A percentile compares a stretch with the other conserved stretches of the same genome.
These are phyloP conservation scores for Neoscytalidium dimidiatum DNA, from an alignment of 2,329 filamentous ascomycete species.

Conservation along the genomic window DNA sequence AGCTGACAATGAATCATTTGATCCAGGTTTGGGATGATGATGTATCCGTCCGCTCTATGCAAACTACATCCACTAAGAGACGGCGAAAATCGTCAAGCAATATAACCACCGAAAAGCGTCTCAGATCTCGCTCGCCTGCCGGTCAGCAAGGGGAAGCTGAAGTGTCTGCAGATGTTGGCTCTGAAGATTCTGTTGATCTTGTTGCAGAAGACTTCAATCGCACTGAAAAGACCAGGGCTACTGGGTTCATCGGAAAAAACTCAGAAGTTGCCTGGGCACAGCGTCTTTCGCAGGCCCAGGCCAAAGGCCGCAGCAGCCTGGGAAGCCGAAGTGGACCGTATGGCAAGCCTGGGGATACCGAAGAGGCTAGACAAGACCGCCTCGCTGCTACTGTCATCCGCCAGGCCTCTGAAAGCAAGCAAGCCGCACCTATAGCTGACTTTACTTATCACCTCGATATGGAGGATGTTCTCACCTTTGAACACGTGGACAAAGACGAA, in stretches of 20 bases:
- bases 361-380: neutral
- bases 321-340: neutral
- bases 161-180: constrained; percentile 29
- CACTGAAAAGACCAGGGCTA: constrained; percentile 28
- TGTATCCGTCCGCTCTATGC: neutral
- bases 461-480: constrained; percentile 30
- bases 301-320: neutral
- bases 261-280: constrained; percentile 32
- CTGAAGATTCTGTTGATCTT: constrained; percentile 28
- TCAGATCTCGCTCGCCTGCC: constrained; percentile 21
- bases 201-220: constrained; percentile 29
- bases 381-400: neutral
- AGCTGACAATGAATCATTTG: neutral
- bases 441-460: constrained; percentile 30
- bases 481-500: constrained; percentile 33
- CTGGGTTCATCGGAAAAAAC: constrained; percentile 28
- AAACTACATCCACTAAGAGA: neutral
- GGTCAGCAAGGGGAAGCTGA: constrained; percentile 26
- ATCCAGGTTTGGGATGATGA: constrained; percentile 5
- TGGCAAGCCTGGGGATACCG: neutral
- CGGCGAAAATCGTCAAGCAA: neutral
- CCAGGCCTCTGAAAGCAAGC: neutral
- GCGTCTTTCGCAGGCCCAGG: constrained; percentile 27
- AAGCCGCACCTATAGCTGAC: neutral
- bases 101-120: constrained; percentile 20